Evolutionary conservation across 495 filamentous ascomycete genomes (phyloP).

Genomic region (Penicillium bovifimosum): DNA sequence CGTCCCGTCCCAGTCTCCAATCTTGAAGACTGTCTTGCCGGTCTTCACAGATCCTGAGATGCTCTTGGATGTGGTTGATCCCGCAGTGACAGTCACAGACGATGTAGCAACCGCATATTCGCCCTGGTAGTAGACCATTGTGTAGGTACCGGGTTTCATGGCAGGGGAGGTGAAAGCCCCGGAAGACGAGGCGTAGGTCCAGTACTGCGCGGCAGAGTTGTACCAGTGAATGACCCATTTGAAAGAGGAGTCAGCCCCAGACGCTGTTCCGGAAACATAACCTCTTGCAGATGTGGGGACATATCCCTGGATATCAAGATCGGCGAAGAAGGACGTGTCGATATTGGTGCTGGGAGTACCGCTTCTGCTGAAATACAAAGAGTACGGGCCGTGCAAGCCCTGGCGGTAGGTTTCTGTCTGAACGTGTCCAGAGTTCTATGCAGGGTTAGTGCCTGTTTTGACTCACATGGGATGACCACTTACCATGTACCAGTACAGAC

Average conservation of each 20-base stretch:
- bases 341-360: constrained; percentile 46
- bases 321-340: constrained; percentile 56
- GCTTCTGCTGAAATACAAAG: constrained; percentile 54
- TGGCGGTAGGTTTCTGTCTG: constrained; percentile 57
- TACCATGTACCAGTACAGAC: constrained; percentile 64
- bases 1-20: constrained; percentile 57
- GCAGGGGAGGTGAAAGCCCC: constrained; percentile 56
- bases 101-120: constrained; percentile 53
- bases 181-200: constrained; percentile 48
- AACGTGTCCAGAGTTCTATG: constrained; percentile 50
- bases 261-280: constrained; percentile 55
- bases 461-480: neutral
- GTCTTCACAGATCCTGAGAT: constrained; percentile 45
- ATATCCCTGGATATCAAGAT: constrained; percentile 53
- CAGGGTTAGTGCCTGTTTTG: neutral
- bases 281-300: constrained; percentile 49
- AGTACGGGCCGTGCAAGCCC: constrained; percentile 64
- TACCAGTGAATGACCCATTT: constrained; percentile 59
- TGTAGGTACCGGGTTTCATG: constrained; percentile 65
- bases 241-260: constrained; percentile 44
- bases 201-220: constrained; percentile 59
- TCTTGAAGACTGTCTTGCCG: constrained; percentile 53
- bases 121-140: constrained; percentile 61
- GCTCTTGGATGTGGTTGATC: constrained; percentile 44
- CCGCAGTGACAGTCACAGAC: constrained; percentile 51